Percentiles rank a stretch among this genome's conserved stretches.
These are phyloP conservation scores for Metschnikowia cubensis DNA, from an alignment of 805 yeast genomes.

Conservation along the genomic window DNA sequence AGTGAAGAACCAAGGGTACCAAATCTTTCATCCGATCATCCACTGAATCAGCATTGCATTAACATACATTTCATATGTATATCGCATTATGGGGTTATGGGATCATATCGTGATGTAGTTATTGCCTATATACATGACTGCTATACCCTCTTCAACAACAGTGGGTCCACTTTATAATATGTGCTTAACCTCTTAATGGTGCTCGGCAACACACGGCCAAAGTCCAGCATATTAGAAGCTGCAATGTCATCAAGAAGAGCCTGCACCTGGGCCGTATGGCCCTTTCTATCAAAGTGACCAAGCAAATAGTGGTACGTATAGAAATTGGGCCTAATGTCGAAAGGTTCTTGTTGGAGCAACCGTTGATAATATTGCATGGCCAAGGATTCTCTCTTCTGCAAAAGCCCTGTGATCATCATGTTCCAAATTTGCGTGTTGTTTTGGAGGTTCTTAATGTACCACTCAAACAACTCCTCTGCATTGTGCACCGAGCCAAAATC, in stretches of 20 bases:
- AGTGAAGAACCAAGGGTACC: too few species aligned
- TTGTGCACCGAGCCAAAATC: conserved; percentile 32
- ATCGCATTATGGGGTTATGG: too few species aligned
- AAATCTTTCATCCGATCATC: too few species aligned
- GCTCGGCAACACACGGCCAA: conserved; percentile 41
- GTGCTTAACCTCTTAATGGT: conserved; percentile 21
- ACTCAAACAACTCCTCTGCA: conserved; percentile 32
- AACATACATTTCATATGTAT: neutral
- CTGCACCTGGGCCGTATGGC: conserved; percentile 30
- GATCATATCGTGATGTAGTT: neutral
- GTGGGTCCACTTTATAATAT: conserved; percentile 16
- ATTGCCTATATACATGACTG: neutral
- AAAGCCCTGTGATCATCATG: conserved; percentile 31
- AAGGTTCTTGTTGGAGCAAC: conserved; percentile 25
- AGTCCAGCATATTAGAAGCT: conserved; percentile 22
- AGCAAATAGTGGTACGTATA: conserved; percentile 49
- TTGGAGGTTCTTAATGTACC: conserved; percentile 31
- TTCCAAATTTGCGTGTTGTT: conserved; percentile 41
- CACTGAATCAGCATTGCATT: neutral
- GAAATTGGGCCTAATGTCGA: conserved; percentile 38
- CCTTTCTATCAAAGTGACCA: conserved; percentile 31
- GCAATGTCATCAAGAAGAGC: conserved; percentile 38
- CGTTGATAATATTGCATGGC: conserved; percentile 40
- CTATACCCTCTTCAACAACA: conserved; percentile 12
- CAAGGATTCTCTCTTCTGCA: conserved; percentile 29